Evolutionary conservation across 2,329 filamentous ascomycete genomes (phyloP).

Genomic region (Hypomyces rosellus): DNA sequence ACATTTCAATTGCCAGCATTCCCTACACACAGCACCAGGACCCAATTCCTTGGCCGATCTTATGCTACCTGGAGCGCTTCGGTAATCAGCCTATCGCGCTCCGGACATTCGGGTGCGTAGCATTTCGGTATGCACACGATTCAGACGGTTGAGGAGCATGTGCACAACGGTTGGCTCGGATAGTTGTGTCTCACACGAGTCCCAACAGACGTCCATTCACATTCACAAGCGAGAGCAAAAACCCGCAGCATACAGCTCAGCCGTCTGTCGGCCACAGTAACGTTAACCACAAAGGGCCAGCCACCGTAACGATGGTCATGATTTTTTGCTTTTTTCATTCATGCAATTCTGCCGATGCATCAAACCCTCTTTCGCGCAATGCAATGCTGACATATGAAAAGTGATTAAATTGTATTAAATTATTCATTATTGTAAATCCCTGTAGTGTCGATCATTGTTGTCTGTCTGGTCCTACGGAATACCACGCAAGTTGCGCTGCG

Average conservation of each 20-base stretch:
- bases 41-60: no score
- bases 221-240: background rate
- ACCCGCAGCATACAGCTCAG: background rate
- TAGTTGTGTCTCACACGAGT: background rate
- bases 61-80: no score
- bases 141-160: background rate
- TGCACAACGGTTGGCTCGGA: conserved; percentile 9
- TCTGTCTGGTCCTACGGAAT: no score
- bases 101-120: background rate
- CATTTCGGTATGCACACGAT: background rate
- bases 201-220: conserved; percentile 3
- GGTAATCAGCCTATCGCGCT: background rate
- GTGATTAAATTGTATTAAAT: no score
- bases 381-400: no score
- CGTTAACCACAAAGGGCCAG: conserved; percentile 5
- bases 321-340: background rate
- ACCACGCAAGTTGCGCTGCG: no score
- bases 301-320: background rate
- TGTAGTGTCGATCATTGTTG: no score
- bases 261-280: conserved; percentile 3
- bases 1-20: no score
- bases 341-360: background rate
- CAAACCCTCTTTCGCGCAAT: no score
- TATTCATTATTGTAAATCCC: no score
- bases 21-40: no score